Conservation (phyloP, 305 asterid genomes). For the Fraxinus dipetala region DNA sequence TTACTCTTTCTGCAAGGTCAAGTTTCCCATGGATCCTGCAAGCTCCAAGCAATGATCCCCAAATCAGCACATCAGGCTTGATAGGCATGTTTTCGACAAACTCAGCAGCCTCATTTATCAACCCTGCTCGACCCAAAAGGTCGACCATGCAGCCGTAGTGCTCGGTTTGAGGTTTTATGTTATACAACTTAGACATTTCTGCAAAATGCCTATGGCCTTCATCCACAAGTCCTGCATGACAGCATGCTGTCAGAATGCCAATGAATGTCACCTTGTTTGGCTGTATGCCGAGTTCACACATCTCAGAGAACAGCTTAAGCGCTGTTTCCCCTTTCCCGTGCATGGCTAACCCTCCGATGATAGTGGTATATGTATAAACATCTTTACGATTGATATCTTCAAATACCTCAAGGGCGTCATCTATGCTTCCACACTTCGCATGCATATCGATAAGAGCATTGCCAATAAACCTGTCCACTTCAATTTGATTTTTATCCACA, state of each 20-base stretch:
- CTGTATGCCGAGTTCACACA: conserved; percentile 32
- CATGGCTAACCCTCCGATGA: conserved; percentile 37
- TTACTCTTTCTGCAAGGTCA: conserved; percentile 34
- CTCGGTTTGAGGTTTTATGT: conserved; percentile 30
- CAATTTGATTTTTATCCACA: conserved; percentile 25
- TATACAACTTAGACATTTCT: conserved; percentile 33
- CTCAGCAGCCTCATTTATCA: conserved; percentile 29
- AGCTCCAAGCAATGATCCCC: conserved; percentile 42
- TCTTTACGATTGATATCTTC: conserved; percentile 28
- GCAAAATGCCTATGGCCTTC: conserved; percentile 30
- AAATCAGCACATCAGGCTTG: conserved; percentile 35
- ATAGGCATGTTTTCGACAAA: conserved; percentile 31
- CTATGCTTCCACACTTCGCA: conserved; percentile 39
- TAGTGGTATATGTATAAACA: conserved; percentile 32
- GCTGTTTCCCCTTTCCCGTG: conserved; percentile 37
- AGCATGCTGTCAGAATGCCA: conserved; percentile 37
- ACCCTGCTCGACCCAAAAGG: conserved; percentile 39
- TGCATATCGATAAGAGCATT: conserved; percentile 49
- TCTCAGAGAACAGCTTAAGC: conserved; percentile 29
- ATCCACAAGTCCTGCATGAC: conserved; percentile 35
- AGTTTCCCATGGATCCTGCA: conserved; percentile 33
- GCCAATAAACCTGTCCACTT: conserved; percentile 26
- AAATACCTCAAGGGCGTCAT: conserved; percentile 26
- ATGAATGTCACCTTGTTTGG: conserved; percentile 40
- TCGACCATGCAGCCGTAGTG: conserved; percentile 49